A percentile compares a stretch with the other conserved stretches of the same genome.
Evolutionary conservation across 768 basidiomycete species (phyloP).

Genomic region (Kwoniella sp.): DNA sequence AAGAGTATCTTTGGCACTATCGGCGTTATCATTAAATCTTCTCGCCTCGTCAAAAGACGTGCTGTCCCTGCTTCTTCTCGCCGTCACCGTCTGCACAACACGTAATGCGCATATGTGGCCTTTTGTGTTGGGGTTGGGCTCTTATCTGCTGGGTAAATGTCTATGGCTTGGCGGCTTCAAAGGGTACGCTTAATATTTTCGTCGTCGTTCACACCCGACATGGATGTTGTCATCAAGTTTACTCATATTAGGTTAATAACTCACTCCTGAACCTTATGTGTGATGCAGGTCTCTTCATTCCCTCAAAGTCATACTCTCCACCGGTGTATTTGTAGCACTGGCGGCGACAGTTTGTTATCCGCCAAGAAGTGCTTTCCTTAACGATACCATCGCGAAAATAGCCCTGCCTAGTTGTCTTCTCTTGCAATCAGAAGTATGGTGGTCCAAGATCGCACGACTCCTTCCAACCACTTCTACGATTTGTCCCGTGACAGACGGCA

Average conservation of each 20-base stretch:
- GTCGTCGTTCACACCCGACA: not conserved
- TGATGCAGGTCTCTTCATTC: not conserved
- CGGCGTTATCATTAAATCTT: not conserved
- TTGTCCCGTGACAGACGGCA: too few relatives aligned
- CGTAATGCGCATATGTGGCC: not conserved
- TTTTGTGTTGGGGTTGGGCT: conserved; percentile 77
- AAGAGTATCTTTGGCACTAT: not conserved
- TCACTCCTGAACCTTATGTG: too few relatives aligned
- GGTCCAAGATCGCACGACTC: too few relatives aligned
- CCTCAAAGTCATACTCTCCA: not conserved
- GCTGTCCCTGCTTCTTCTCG: not conserved
- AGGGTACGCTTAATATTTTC: conserved; percentile 64
- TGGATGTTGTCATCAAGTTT: too few relatives aligned
- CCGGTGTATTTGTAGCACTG: not conserved
- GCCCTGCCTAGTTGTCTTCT: too few relatives aligned
- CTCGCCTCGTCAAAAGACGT: not conserved
- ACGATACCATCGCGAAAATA: too few relatives aligned
- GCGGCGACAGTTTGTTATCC: not conserved
- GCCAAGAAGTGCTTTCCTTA: not conserved
- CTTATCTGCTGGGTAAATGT: conserved; percentile 85
- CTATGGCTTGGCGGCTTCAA: conserved; percentile 69
- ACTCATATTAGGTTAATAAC: too few relatives aligned
- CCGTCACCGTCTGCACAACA: not conserved
- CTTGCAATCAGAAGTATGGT: too few relatives aligned
- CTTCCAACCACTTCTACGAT: too few relatives aligned